Conservation (phyloP, 805 yeast species). For the Blastobotrys peoriensis region DNA sequence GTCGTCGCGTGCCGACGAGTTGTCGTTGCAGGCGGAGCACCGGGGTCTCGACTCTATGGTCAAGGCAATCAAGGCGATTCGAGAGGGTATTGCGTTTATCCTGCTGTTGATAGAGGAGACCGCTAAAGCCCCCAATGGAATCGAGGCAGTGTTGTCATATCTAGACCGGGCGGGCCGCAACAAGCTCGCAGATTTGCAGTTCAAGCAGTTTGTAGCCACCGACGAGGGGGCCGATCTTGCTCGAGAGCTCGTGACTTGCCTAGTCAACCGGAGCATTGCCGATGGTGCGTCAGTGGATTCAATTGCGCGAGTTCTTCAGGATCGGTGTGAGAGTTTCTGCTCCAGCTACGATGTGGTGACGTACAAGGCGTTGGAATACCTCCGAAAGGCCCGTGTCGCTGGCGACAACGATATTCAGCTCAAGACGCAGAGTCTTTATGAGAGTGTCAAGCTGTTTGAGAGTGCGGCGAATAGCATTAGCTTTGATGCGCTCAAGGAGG, state of each 20-base stretch:
- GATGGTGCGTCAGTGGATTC: conserved; percentile 91
- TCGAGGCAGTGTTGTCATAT: conserved; percentile 64
- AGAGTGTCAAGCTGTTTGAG: conserved; percentile 71
- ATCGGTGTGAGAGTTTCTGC: conserved; percentile 90
- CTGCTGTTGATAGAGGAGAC: conserved; percentile 72
- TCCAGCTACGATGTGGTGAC: conserved; percentile 89
- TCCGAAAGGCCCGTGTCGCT: conserved; percentile 77
- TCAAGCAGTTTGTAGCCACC: conserved; percentile 74
- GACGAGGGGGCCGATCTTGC: conserved; percentile 56
- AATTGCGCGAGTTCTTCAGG: conserved; percentile 81
- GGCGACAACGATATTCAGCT: conserved; percentile 65
- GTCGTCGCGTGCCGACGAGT: conserved; percentile 27
- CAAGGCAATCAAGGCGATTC: conserved; percentile 67
- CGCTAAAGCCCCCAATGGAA: conserved; percentile 35
- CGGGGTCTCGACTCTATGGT: conserved; percentile 76
- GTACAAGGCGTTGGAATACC: conserved; percentile 87
- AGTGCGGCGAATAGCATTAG: conserved; percentile 73
- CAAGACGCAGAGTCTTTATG: conserved; percentile 55
- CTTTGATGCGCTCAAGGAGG: conserved; percentile 73
- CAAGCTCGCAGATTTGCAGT: conserved; percentile 59
- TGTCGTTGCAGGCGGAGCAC: conserved; percentile 70
- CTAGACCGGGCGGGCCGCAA: conserved; percentile 62
- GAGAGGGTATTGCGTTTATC: conserved; percentile 86
- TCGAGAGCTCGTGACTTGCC: conserved; percentile 80
- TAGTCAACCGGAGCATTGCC: conserved; percentile 80